Base-by-base conservation (phyloP, 2,329 filamentous ascomycete genomes). In the Cytospora paraplurivora region DNA sequence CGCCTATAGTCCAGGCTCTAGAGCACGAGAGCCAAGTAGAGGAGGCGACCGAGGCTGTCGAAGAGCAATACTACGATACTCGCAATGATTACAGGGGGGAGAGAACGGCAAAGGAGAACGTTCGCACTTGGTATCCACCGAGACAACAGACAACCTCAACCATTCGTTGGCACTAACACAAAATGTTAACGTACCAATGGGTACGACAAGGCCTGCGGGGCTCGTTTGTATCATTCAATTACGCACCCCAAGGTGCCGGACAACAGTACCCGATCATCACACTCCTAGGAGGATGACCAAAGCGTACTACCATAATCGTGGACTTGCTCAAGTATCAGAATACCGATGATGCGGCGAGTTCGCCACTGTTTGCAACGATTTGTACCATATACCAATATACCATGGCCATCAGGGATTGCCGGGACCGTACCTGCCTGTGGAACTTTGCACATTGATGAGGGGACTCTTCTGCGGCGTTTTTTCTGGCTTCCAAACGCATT, bases 1-100 rank as follows among this genome's bases (percentile, higher is more conserved):
- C 70, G 68, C 76, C 74, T 3, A 78, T 76, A 59, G 79, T 79
- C 71, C 76, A 79, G 12, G 75, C 76, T 1, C 84, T 82, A 82
- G 75, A 76, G 34, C 72, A 72, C 33, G 73, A 75, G 12, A 74
- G 78, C 33, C 62, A 76, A 34, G 79, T 76, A 4, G 73, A 72
- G 54, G 78, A 83, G 67, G 72, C 73, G 44, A 76, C 74, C 2
- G 70, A 75, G 44, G 76, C 78, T 50, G 72, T 72, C 27, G 70
- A 76, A 47, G 77, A 79, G 62, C 73, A 76, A 72, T 78, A 76
- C 0, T 79, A 80, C 56, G 75, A 73, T 32, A 66, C 71, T 5
- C 73, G 72, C 21, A 74, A 72, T 13, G 69, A 76, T 19, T 74
- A 73, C 35, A 77, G 74, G n/a, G 75, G 76, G 17, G 75, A 75